Evolutionary conservation across 352 stramenopile genomes (phyloP), one percentile per base, ranked within the genome.

Genomic region (Globisporangium polare): DNA sequence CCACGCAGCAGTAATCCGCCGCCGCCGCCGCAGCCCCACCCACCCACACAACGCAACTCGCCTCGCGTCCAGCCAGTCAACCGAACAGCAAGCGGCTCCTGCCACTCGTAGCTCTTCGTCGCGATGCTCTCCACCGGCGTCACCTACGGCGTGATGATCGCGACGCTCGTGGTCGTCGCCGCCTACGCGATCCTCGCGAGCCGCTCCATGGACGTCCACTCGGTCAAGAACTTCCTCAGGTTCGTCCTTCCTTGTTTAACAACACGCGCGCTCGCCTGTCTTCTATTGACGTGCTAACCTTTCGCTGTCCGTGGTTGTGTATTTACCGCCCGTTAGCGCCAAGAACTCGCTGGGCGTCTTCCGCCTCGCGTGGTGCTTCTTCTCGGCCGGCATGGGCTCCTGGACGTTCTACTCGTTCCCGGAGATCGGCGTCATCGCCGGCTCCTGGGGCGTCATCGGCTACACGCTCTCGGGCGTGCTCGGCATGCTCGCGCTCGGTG

Each of bases 371-470:
- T 93, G 79, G 79, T 90, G 83, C 62, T 83, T 93, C 55, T 93
- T 93, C 66, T 78, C 83, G 12, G 78, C 83, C 20, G 78, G 79
- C 51, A 89, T 90, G 68, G 83, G 83, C 59, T 89, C 81, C 12
- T 89, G 81, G 71, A 86, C 83, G 24, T 71, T 93, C 27, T 93
- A 83, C 55, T 80, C 81, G 39, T 93, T 86, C 71, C 83, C 83
- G 8, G 67, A 90, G 61, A 91, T 90, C 67, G 83, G 81, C 18
- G 82, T 90, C 41, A 49, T 80, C 52, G 83, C 80, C 17, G 79
- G 83, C 18, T 78, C 81, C 13, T 93, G 81, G 83, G 81, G 81
- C 43, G 68, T 93, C 53, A 87, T 93, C 43, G 83, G 83, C 41
- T 93, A 93, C 58, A 77, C 79, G 35, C 73, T 93, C 41, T 90